Evolutionary conservation across 2,329 filamentous ascomycete species (phyloP), one percentile per base, ranked within the genome.

Genomic region (Pestalotiopsis sp.): DNA sequence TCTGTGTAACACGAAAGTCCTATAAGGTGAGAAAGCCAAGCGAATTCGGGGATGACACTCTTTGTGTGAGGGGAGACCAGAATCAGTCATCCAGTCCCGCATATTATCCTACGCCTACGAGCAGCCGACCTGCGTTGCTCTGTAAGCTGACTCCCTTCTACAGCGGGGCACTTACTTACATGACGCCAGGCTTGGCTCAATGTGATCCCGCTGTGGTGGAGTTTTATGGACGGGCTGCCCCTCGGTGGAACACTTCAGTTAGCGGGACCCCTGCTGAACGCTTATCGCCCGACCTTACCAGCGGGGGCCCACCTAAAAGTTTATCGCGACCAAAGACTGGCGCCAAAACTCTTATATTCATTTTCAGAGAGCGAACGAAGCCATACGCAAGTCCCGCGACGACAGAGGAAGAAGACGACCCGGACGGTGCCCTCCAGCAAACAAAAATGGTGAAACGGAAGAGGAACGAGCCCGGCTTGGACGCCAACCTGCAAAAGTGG

Each of bases 361-460:
- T 27, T 14, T 4, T 6, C 31, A 36, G 31, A 36, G n/a, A 7
- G 14, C 1, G 45, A 52, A 52, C 17, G 45, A 23, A 52, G 17
- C n/a, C 9, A 52, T n/a, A 52, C n/a, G 31, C 31, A 36, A 27
- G 31, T 36, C 31, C 7, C 31, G 31, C 31, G 25, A 62, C 59
- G 27, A 23, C 59, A 17, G 13, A 59, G 6, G 74, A 95, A 93
- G 57, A 92, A 91, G 87, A 93, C 95, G 82, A 97, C 95, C 71
- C 93, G 93, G 71, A 27, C n/a, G 97, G 96, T 83, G 93, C 93
- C 2, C 77, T 91, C 36, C 89, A 75, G 90, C 92, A 41, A 25
- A 13, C 38, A 59, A 77, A 41, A 39, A 89, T 90, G 87, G 81
- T 83, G 45, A 91, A 91, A 81, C 83, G 88, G 72, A 90, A 90